Conservation (phyloP, 371 early-diverging fungal genomes). For the Syncephalastrum sp. region DNA sequence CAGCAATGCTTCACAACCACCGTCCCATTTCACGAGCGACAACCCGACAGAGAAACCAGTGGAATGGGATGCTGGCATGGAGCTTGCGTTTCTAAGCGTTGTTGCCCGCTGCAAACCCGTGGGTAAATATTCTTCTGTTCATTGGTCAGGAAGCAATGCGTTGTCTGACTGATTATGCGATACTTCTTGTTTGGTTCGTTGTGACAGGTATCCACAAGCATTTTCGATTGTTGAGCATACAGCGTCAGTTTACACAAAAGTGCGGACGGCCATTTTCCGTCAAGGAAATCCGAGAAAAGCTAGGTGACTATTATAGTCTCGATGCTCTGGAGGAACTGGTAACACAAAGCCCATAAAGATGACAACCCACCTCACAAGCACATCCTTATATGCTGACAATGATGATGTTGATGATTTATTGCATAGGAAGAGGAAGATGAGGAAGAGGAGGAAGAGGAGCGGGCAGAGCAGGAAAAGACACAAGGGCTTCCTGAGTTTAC, state of each 20-base stretch:
- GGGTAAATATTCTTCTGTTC: constrained; percentile 29
- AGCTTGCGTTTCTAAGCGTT: constrained; percentile 56
- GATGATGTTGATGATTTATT: neutral
- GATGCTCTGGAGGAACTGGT: constrained; percentile 59
- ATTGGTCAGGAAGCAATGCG: no score
- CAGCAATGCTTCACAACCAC: no score
- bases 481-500: constrained; percentile 50
- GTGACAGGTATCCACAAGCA: constrained; percentile 60
- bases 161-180: no score
- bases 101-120: constrained; percentile 61
- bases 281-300: constrained; percentile 52
- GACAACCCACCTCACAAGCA: neutral
- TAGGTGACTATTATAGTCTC: constrained; percentile 55
- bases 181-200: neutral
- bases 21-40: neutral
- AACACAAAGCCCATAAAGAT: constrained; percentile 5
- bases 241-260: constrained; percentile 54
- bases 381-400: neutral
- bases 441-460: constrained; percentile 50
- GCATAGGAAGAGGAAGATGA: constrained; percentile 11
- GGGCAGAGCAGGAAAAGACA: constrained; percentile 37
- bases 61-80: constrained; percentile 63
- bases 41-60: constrained; percentile 8
- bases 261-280: constrained; percentile 46
- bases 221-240: constrained; percentile 62